Evolutionary conservation across 768 basidiomycete genomes (phyloP).

Genomic region (Udeniomyces megalosporus): DNA sequence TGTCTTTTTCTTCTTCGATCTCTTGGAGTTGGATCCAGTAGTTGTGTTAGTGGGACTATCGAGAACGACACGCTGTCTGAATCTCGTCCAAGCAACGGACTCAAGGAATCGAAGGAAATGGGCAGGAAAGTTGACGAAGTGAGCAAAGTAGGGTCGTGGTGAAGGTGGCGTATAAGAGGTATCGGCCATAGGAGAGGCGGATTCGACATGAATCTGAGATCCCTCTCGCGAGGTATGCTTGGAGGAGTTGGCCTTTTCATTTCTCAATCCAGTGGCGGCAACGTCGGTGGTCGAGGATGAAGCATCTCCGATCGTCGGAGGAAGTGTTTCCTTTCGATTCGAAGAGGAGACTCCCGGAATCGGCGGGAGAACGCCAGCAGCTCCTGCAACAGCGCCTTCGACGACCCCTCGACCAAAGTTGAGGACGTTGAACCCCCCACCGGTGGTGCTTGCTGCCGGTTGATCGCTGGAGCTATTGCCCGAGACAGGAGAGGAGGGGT

Average conservation of each 20-base stretch:
- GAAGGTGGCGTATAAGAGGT: constrained; percentile 38
- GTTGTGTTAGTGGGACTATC: neutral
- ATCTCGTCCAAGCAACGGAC: constrained; percentile 59
- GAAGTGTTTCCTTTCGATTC: neutral
- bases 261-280: no score
- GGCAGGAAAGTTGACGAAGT: constrained; percentile 75
- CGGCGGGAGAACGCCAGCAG: neutral
- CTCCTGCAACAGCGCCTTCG: constrained; percentile 2
- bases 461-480: no score
- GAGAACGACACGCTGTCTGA: constrained; percentile 48
- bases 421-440: constrained; percentile 8
- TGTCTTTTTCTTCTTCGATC: constrained; percentile 13
- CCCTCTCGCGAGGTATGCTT: no score
- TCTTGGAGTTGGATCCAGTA: neutral
- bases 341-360: neutral
- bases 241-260: no score
- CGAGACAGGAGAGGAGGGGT: no score
- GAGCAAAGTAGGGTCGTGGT: constrained; percentile 74
- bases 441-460: neutral
- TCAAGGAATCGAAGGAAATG: constrained; percentile 80
- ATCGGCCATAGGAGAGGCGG: neutral
- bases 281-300: neutral
- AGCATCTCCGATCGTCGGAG: neutral
- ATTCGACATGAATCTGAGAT: neutral
- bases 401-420: constrained; percentile 1